phyloP scores from a whole-genome alignment of 345 rosid genomes.

The Geranium brycei region DNA sequence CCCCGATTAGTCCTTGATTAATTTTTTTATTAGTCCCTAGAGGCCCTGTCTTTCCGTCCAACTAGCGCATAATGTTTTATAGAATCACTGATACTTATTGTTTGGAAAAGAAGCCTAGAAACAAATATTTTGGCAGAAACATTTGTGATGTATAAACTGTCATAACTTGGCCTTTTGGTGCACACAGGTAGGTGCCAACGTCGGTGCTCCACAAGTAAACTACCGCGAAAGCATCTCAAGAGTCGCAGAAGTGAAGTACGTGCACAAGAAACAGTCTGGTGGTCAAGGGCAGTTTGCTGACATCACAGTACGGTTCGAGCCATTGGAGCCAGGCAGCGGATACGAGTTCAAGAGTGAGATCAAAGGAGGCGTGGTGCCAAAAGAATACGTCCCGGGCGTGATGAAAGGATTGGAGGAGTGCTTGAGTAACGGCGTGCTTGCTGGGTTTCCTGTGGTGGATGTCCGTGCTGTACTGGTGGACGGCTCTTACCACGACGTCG shows the following conservation, averaged over 20 bases:
- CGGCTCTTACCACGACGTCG: conserved; percentile 92
- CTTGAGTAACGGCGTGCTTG: conserved; percentile 75
- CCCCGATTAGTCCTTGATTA: too few species aligned
- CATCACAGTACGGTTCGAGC: conserved; percentile 78
- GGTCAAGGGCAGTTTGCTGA: conserved; percentile 99
- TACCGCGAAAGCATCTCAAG: conserved; percentile 97
- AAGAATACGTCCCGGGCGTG: conserved; percentile 83
- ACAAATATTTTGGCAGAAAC: too few species aligned
- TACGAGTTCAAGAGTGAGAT: conserved; percentile 96
- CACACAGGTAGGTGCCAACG: conserved; percentile 76
- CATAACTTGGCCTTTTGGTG: conserved; percentile 9
- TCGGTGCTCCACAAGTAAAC: conserved; percentile 98
- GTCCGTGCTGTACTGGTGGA: conserved; percentile 76
- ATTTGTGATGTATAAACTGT: background rate
- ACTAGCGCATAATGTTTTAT: too few species aligned
- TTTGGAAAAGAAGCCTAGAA: too few species aligned
- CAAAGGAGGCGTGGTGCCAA: conserved; percentile 93
- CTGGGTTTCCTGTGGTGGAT: conserved; percentile 88
- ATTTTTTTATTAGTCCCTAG: too few species aligned
- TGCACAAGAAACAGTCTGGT: conserved; percentile 94
- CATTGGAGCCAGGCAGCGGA: conserved; percentile 73
- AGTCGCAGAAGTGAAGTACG: conserved; percentile 66
- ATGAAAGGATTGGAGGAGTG: conserved; percentile 92
- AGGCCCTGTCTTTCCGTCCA: too few species aligned
- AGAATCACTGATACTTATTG: too few species aligned